phyloP scores from a whole-genome alignment of 768 basidiomycete genomes.

The Pholiota microspora region DNA sequence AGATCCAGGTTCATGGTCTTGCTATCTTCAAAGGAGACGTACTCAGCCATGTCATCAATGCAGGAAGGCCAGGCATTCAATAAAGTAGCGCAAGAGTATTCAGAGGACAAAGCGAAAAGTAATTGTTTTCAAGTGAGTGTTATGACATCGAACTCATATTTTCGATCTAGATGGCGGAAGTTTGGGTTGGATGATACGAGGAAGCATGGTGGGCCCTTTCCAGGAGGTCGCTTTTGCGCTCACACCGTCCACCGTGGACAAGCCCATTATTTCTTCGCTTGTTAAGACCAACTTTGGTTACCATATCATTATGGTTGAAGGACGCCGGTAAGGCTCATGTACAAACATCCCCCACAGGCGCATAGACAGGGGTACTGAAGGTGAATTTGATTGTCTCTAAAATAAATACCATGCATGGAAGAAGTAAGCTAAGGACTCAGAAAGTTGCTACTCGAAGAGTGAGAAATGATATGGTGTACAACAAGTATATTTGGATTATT shows the following conservation, averaged over 20 bases:
- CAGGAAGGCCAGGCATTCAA: constrained; percentile 80
- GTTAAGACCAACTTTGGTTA: constrained; percentile 86
- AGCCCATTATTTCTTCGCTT: constrained; percentile 66
- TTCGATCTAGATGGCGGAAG: constrained; percentile 67
- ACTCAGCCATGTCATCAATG: constrained; percentile 1
- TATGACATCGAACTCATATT: constrained; percentile 1
- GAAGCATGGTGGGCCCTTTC: constrained; percentile 87
- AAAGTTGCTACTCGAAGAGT: too few species aligned
- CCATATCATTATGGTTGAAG: constrained; percentile 92
- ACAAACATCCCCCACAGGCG: too few species aligned
- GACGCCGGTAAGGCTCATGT: constrained; percentile 62
- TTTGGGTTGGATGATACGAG: constrained; percentile 83
- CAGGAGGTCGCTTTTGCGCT: constrained; percentile 89
- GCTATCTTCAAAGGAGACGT: neutral
- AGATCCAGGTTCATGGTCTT: constrained; percentile 62
- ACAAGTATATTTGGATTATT: neutral
- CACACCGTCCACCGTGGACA: constrained; percentile 77
- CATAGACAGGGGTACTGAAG: too few species aligned
- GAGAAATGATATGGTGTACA: neutral
- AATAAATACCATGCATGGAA: too few species aligned
- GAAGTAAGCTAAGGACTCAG: too few species aligned
- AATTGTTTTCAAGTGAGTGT: constrained; percentile 2
- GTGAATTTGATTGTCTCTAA: too few species aligned
- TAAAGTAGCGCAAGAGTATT: constrained; percentile 88
- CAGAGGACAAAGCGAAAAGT: constrained; percentile 91